These are phyloP conservation scores for Rhodofomes roseus DNA, from an alignment of 1,284 basidiomycete genomes.

Conservation along the genomic window DNA sequence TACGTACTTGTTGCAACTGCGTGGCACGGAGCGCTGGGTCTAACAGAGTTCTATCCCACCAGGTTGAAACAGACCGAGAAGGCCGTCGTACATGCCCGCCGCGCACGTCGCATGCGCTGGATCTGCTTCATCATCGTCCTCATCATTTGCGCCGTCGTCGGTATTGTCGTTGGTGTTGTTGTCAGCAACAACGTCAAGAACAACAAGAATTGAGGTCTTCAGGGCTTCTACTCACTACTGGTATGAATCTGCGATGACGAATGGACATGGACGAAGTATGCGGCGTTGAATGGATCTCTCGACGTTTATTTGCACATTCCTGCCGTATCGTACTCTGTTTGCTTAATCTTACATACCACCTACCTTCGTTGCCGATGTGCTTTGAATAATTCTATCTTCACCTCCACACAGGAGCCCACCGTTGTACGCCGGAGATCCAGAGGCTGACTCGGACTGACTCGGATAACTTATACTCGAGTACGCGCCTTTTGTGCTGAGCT, in stretches of 20 bases:
- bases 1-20: slow-evolving; percentile 32
- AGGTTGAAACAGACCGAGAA: slow-evolving; percentile 66
- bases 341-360: not conserved
- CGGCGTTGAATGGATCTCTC: not conserved
- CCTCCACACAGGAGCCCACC: not conserved
- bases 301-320: not conserved
- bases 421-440: not conserved
- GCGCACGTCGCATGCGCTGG: slow-evolving; percentile 77
- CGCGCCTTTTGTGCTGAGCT: no score
- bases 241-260: not conserved
- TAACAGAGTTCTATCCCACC: not conserved
- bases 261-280: slow-evolving; percentile 9
- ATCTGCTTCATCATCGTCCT: slow-evolving; percentile 69
- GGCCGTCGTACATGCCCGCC: slow-evolving; percentile 67
- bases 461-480: no score
- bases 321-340: not conserved
- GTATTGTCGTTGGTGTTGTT: slow-evolving; percentile 49
- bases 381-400: not conserved
- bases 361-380: not conserved
- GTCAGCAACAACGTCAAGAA: slow-evolving; percentile 30
- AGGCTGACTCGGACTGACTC: not conserved
- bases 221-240: not conserved
- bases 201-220: not conserved
- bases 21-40: not conserved
- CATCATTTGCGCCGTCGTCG: slow-evolving; percentile 44